Conservation (phyloP, 495 filamentous ascomycete genomes). For the Hypomontagnella submonticulosa region DNA sequence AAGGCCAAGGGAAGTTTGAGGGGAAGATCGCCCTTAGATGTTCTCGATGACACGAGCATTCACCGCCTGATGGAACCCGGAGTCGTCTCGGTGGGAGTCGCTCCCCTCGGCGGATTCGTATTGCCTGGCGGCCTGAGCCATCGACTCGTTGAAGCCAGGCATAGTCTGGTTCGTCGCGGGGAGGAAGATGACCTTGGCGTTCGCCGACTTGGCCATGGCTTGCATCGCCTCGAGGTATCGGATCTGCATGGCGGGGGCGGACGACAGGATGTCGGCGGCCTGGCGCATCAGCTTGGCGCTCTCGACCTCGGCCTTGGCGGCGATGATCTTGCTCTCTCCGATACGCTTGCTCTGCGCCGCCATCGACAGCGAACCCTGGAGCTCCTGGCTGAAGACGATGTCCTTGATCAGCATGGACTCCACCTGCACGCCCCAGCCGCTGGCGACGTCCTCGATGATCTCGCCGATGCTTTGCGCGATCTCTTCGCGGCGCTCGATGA, state of each 20-base stretch:
- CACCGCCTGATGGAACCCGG: constrained; percentile 81
- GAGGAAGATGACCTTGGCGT: constrained; percentile 97
- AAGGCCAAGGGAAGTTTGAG: background rate
- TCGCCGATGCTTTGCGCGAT: constrained; percentile 93
- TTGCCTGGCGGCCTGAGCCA: constrained; percentile 39
- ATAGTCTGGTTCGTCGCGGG: constrained; percentile 74
- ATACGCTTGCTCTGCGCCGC: constrained; percentile 99
- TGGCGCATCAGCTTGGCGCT: constrained; percentile 97
- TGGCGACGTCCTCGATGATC: constrained; percentile 96
- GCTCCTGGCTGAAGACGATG: constrained; percentile 95
- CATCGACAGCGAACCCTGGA: constrained; percentile 99
- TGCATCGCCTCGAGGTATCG: constrained; percentile 99
- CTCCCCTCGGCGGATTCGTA: constrained; percentile 39
- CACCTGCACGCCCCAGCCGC: constrained; percentile 94
- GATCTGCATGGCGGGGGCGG: constrained; percentile 98
- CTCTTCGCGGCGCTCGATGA: constrained; percentile 98
- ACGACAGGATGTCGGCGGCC: constrained; percentile 93
- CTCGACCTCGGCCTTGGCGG: constrained; percentile 96
- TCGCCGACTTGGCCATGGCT: constrained; percentile 95
- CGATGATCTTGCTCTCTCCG: constrained; percentile 97
- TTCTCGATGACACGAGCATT: constrained; percentile 88
- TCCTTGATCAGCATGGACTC: constrained; percentile 99
- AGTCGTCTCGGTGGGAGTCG: constrained; percentile 62
- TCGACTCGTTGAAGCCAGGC: constrained; percentile 57
- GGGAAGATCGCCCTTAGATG: constrained; percentile 65